Percentiles rank a stretch among this genome's conserved stretches.
These are phyloP conservation scores for Fusarium sulawesiense DNA, from an alignment of 2,329 filamentous ascomycete species.

Conservation along the genomic window DNA sequence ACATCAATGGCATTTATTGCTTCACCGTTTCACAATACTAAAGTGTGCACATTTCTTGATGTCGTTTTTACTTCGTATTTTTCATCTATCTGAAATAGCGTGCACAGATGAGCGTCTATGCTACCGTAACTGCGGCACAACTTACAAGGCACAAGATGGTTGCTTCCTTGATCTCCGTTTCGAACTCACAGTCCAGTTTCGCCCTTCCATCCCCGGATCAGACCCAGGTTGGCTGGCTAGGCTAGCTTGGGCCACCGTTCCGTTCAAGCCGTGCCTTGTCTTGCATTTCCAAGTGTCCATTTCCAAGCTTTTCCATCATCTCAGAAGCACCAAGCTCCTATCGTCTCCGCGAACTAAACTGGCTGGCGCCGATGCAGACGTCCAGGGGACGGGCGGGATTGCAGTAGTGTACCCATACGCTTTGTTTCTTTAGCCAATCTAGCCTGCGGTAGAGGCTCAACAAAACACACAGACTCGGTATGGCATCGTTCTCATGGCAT, in stretches of 20 bases:
- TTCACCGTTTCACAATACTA: background rate
- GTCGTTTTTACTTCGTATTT: background rate
- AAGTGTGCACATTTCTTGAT: background rate
- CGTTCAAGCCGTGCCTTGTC: slow-evolving; percentile 22
- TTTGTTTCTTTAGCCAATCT: background rate
- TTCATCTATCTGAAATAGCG: background rate
- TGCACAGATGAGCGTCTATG: background rate
- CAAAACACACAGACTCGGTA: slow-evolving; percentile 11
- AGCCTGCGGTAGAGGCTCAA: slow-evolving; percentile 10
- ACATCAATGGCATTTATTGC: background rate
- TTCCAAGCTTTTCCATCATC: slow-evolving; percentile 31
- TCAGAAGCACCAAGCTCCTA: background rate
- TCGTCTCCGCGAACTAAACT: slow-evolving; percentile 12
- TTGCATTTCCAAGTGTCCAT: slow-evolving; percentile 33
- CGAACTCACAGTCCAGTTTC: slow-evolving; percentile 6
- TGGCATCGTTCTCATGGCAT: slow-evolving; percentile 6
- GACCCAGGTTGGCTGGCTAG: slow-evolving; percentile 7
- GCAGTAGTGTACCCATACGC: background rate
- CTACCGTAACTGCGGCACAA: background rate
- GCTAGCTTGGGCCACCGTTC: slow-evolving; percentile 22
- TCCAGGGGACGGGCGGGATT: slow-evolving; percentile 10
- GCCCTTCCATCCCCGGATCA: slow-evolving; percentile 13
- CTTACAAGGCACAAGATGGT: slow-evolving; percentile 6
- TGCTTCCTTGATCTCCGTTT: slow-evolving; percentile 14
- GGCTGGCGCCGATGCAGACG: slow-evolving; percentile 26